These are phyloP conservation scores for Primulina tabacum DNA, from an alignment of 257 asterid species.

Conservation along the genomic window DNA sequence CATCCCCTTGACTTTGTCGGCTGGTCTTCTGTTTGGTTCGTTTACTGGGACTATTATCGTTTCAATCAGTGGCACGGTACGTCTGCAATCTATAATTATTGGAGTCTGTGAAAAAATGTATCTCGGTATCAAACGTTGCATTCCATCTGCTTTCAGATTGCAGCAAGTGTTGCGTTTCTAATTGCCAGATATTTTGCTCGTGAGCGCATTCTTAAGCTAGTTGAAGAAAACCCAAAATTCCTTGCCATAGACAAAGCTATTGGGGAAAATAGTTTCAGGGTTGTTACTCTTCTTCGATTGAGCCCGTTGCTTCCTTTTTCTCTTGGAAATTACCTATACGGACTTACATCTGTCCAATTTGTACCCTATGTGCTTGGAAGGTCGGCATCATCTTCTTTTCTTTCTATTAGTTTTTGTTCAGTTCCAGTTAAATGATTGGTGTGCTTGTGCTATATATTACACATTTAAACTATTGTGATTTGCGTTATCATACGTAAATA, in stretches of 20 bases:
- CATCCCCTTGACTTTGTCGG: constrained; percentile 94
- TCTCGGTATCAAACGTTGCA: constrained; percentile 21
- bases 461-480: not conserved
- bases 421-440: constrained; percentile 13
- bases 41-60: constrained; percentile 83
- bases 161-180: constrained; percentile 87
- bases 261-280: constrained; percentile 91
- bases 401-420: constrained; percentile 4
- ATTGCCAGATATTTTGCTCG: constrained; percentile 99
- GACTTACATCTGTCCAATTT: constrained; percentile 91
- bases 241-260: constrained; percentile 96
- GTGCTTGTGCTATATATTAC: not conserved
- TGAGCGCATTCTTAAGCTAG: constrained; percentile 90
- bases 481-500: not conserved
- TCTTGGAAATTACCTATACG: constrained; percentile 88
- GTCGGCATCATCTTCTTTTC: constrained; percentile 36
- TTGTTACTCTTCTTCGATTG: constrained; percentile 95
- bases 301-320: constrained; percentile 98
- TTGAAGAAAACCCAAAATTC: constrained; percentile 90
- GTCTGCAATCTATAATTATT: constrained; percentile 25
- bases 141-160: constrained; percentile 53
- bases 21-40: constrained; percentile 90
- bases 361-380: constrained; percentile 93
- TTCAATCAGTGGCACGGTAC: constrained; percentile 90
- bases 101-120: constrained; percentile 12